phyloP scores from a whole-genome alignment of 768 basidiomycete genomes.

The Fomitopsis pulvina region DNA sequence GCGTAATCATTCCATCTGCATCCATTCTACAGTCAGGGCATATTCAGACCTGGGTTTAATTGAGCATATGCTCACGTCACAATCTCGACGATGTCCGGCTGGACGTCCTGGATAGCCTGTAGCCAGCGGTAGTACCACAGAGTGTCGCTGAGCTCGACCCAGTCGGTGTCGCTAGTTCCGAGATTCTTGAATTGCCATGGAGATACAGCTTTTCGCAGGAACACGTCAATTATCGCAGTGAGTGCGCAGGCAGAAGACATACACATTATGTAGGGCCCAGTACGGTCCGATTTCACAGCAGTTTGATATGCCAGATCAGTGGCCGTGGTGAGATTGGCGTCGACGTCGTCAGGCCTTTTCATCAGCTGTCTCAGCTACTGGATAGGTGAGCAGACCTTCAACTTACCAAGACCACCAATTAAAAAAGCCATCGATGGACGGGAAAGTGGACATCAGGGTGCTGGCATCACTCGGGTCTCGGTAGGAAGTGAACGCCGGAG shows the following conservation, averaged over 20 bases:
- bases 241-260: too few species aligned
- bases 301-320: constrained; percentile 23
- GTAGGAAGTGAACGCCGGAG: constrained; percentile 26
- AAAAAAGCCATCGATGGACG: constrained; percentile 25
- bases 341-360: background rate
- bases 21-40: background rate
- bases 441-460: constrained; percentile 18
- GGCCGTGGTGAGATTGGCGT: constrained; percentile 15
- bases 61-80: constrained; percentile 3
- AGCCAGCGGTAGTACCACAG: background rate
- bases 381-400: background rate
- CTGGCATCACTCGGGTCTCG: constrained; percentile 18
- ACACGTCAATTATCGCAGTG: background rate
- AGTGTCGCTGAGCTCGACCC: constrained; percentile 5
- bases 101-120: background rate
- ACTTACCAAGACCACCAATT: constrained; percentile 30
- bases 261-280: constrained; percentile 26
- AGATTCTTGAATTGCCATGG: constrained; percentile 8
- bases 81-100: constrained; percentile 10
- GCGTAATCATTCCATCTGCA: constrained; percentile 22
- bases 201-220: constrained; percentile 1
- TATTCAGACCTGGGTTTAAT: background rate
- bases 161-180: background rate
- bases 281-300: constrained; percentile 13
- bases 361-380: background rate